Conservation (phyloP, 495 filamentous ascomycete species). For the Aspergillus nidulans region DNA sequence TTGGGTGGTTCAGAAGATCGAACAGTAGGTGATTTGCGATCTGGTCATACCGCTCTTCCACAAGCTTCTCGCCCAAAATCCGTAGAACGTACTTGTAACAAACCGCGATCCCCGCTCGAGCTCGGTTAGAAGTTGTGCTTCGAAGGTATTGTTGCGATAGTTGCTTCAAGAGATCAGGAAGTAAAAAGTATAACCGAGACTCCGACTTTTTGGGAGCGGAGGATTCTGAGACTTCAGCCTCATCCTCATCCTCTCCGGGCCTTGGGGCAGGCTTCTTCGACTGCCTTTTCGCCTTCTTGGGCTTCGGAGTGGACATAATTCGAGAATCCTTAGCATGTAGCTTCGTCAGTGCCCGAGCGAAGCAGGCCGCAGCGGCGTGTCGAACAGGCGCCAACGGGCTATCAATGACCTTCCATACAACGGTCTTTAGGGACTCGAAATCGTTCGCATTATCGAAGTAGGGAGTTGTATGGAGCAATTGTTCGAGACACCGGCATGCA, state of each 20-base stretch:
- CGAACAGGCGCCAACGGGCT: conserved; percentile 67
- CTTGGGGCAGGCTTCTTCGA: conserved; percentile 64
- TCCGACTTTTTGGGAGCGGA: conserved; percentile 63
- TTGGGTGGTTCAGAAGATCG: conserved; percentile 73
- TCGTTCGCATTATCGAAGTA: conserved; percentile 90
- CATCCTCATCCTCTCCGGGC: conserved; percentile 71
- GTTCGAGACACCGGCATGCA: conserved; percentile 76
- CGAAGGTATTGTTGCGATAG: conserved; percentile 79
- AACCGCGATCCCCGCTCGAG: conserved; percentile 76
- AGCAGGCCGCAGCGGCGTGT: conserved; percentile 80
- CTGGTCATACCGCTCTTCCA: conserved; percentile 73
- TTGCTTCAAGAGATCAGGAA: conserved; percentile 75
- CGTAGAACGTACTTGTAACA: conserved; percentile 81
- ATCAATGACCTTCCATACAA: conserved; percentile 82
- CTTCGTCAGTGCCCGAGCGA: conserved; percentile 74
- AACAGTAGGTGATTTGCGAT: conserved; percentile 77
- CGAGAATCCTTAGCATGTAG: conserved; percentile 63
- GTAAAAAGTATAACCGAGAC: conserved; percentile 63
- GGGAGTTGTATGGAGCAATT: conserved; percentile 61
- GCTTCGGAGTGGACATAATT: conserved; percentile 53
- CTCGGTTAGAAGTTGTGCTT: conserved; percentile 71
- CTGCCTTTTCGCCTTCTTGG: conserved; percentile 68
- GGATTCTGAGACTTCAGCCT: conserved; percentile 66
- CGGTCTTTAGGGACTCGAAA: conserved; percentile 76
- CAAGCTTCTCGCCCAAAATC: conserved; percentile 65